phyloP scores from a whole-genome alignment of 208 protist species.

The Leishmania tropica region DNA sequence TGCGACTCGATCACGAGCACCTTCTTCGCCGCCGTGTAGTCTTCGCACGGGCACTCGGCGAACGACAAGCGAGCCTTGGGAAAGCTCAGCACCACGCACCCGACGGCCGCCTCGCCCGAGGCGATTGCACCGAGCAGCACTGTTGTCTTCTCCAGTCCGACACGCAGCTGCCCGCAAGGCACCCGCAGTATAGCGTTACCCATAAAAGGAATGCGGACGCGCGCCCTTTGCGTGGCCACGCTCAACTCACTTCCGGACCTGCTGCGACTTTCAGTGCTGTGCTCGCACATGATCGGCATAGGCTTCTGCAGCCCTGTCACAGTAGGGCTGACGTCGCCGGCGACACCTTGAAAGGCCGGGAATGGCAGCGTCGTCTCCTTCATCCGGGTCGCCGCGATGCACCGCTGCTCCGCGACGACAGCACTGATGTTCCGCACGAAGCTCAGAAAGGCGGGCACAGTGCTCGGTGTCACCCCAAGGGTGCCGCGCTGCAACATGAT shows the following conservation, averaged over 20 bases:
- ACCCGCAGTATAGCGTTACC: slow-evolving; percentile 61
- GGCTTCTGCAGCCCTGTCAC: not conserved
- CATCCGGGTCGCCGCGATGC: slow-evolving; percentile 37
- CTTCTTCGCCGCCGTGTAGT: slow-evolving; percentile 66
- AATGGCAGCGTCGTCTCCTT: slow-evolving; percentile 12
- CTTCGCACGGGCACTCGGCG: slow-evolving; percentile 75
- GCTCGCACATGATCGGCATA: not conserved
- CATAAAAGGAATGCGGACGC: slow-evolving; percentile 59
- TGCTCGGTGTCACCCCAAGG: slow-evolving; percentile 78
- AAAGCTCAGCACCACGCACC: slow-evolving; percentile 72
- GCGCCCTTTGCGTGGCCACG: slow-evolving; percentile 10
- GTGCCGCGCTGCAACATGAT: slow-evolving; percentile 44
- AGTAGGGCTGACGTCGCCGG: not conserved
- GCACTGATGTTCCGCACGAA: slow-evolving; percentile 57
- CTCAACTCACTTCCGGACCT: slow-evolving; percentile 3
- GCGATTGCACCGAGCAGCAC: slow-evolving; percentile 62
- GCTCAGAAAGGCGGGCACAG: slow-evolving; percentile 64
- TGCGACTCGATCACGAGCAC: slow-evolving; percentile 71
- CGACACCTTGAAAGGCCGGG: not conserved
- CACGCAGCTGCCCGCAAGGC: slow-evolving; percentile 69
- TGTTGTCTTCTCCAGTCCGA: slow-evolving; percentile 60
- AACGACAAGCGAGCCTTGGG: slow-evolving; percentile 57
- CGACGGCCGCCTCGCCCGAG: slow-evolving; percentile 39
- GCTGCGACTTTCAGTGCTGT: slow-evolving; percentile 9
- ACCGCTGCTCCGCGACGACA: slow-evolving; percentile 57